phyloP scores from a whole-genome alignment of 108 stramenopile genomes.

The Cyclostephanos tholiformis region DNA sequence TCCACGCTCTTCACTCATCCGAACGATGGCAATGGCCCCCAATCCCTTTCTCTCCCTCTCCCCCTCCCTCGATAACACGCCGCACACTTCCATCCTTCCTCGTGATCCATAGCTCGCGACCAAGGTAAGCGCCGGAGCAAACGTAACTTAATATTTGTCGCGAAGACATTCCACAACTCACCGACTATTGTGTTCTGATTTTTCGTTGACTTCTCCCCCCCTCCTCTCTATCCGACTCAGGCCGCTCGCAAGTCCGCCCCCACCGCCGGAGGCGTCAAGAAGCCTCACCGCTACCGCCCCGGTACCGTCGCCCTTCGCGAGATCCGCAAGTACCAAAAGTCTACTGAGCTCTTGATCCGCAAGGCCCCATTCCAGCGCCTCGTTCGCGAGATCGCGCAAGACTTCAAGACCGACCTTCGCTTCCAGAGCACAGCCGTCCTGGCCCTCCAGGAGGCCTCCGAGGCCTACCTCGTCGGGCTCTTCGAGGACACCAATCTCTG shows the following conservation, averaged over 20 bases:
- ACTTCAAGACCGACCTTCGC: conserved; percentile 97
- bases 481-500: too few species aligned
- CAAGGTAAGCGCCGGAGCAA: conserved; percentile 8
- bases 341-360: too few species aligned
- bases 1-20: background rate
- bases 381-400: conserved; percentile 95
- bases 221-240: conserved; percentile 78
- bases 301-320: too few species aligned
- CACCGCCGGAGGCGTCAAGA: conserved; percentile 90
- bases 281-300: too few species aligned
- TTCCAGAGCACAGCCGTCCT: conserved; percentile 96
- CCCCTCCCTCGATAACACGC: background rate
- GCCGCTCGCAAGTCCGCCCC: conserved; percentile 91
- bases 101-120: conserved; percentile 18
- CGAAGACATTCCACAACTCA: background rate
- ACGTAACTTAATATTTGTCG: background rate
- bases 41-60: background rate
- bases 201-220: background rate
- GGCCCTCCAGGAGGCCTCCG: too few species aligned
- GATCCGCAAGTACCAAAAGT: too few species aligned
- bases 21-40: background rate
- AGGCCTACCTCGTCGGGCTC: too few species aligned
- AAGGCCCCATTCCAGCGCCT: conserved; percentile 89
- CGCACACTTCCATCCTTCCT: background rate
- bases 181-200: background rate